Percentiles rank a stretch among this genome's conserved stretches.
phyloP scores from a whole-genome alignment of 257 asterid species.

The Jaltomata sinuosa region DNA sequence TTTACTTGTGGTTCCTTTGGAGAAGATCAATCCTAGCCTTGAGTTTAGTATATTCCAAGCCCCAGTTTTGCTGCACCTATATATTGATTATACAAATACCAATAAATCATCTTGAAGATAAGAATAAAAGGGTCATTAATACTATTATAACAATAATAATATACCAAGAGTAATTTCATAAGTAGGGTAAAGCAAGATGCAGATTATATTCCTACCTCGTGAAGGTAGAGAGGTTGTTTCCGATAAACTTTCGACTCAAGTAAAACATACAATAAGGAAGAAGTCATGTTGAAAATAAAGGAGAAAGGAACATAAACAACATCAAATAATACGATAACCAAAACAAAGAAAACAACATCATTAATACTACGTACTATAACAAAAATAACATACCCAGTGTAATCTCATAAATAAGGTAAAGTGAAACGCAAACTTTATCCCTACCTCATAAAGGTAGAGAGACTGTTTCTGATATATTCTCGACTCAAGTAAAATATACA shows the following conservation, averaged over 20 bases:
- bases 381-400: no score
- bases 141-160: not conserved
- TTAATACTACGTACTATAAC: no score
- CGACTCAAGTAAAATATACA: not conserved
- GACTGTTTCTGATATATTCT: not conserved
- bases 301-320: no score
- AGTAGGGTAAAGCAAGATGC: accelerated
- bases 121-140: not conserved
- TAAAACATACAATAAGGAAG: no score
- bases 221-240: not conserved
- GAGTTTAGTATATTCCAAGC: constrained; percentile 7
- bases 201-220: not conserved
- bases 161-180: not conserved
- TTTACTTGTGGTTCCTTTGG: constrained; percentile 18
- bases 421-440: no score
- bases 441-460: no score
- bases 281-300: no score
- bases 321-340: no score
- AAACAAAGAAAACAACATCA: no score
- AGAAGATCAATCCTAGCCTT: constrained; percentile 38
- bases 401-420: no score
- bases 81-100: not conserved
- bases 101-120: not conserved
- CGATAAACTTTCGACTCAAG: not conserved
- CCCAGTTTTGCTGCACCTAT: not conserved